These are phyloP conservation scores for Candida ovalis DNA, from an alignment of 805 yeast genomes.

Conservation along the genomic window DNA sequence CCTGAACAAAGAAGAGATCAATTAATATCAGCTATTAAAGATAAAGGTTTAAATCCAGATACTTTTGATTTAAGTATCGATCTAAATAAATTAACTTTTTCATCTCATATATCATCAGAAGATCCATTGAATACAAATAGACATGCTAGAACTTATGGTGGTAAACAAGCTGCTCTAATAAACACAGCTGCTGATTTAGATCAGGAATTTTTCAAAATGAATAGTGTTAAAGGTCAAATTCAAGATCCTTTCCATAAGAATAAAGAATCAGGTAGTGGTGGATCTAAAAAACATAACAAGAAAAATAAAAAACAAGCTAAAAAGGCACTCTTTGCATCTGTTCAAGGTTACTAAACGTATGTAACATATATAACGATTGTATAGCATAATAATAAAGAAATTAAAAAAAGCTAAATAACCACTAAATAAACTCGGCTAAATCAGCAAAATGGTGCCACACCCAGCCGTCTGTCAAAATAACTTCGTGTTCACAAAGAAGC, in stretches of 20 bases:
- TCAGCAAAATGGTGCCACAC: no score
- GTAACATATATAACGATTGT: no score
- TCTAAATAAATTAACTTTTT: slow-evolving; percentile 68
- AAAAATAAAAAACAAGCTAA: slow-evolving; percentile 24
- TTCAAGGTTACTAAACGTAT: slow-evolving; percentile 2
- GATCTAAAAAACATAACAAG: slow-evolving; percentile 75
- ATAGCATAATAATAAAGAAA: no score
- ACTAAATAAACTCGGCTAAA: no score
- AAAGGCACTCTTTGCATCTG: slow-evolving; percentile 6
- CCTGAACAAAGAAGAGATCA: slow-evolving; percentile 75
- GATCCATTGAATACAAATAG: slow-evolving; percentile 40
- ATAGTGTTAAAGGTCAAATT: slow-evolving; percentile 57
- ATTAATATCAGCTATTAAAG: slow-evolving; percentile 57
- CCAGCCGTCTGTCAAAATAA: background rate
- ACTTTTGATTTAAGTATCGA: slow-evolving; percentile 66
- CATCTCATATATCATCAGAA: slow-evolving; percentile 63
- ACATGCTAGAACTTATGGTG: slow-evolving; percentile 59
- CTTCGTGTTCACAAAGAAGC: background rate
- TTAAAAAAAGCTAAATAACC: no score
- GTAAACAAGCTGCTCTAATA: slow-evolving; percentile 73
- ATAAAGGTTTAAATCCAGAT: slow-evolving; percentile 47
- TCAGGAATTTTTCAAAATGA: slow-evolving; percentile 76
- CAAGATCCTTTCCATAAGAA: slow-evolving; percentile 69
- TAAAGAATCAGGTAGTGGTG: slow-evolving; percentile 46
- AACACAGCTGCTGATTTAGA: slow-evolving; percentile 83